Evolutionary conservation across 805 yeast genomes (phyloP), one percentile per base, ranked within the genome.

Genomic region (Ogataea philodendri): DNA sequence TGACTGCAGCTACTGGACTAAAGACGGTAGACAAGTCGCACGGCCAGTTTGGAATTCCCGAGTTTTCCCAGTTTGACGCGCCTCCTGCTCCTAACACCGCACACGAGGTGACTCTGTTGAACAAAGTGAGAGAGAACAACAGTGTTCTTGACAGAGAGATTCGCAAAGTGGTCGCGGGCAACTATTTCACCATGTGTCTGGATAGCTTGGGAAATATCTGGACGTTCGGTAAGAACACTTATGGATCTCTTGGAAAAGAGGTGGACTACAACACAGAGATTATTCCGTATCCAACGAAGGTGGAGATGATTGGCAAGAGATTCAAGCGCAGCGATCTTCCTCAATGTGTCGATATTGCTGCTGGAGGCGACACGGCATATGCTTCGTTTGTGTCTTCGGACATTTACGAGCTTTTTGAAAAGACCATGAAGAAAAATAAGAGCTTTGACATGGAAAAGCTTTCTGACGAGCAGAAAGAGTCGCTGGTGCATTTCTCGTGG

Each of bases 21-120:
- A 46, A 52, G 4, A 55, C 63, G n/a, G 60, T 66, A 5, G 69
- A 70, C 30, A 62, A 72, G 15, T 65, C 69, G 16, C 56, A 53
- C 47, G 97, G 97, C 4, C 97, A 93, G 62, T 85, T 74, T 60
- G 97, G 97, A 13, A 58, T 86, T 10, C 93, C 95, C 1, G 60
- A 65, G 9, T 74, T 67, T 45, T 76, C 95, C 1, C 89, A 84
- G 38, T 78, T 78, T 51, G 76, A 73, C 40, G 45, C 58, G 4
- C 69, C 75, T 0, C 84, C 88, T 5, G 45, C 47, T 3, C 66
- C 69, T 10, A 70, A 70, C 45, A 52, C 56, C 33, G 56, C 78
- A 9, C 69, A 69, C 44, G 86, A 79, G 37, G 69, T 86, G 39
- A 66, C 69, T 5, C 58, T 81, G 22, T 57, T 85, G 46, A 78